Percentiles rank a stretch among this genome's conserved stretches.
Evolutionary conservation across 371 early-diverging fungal species (phyloP).

Genomic region (Phascolomyces articulosus): DNA sequence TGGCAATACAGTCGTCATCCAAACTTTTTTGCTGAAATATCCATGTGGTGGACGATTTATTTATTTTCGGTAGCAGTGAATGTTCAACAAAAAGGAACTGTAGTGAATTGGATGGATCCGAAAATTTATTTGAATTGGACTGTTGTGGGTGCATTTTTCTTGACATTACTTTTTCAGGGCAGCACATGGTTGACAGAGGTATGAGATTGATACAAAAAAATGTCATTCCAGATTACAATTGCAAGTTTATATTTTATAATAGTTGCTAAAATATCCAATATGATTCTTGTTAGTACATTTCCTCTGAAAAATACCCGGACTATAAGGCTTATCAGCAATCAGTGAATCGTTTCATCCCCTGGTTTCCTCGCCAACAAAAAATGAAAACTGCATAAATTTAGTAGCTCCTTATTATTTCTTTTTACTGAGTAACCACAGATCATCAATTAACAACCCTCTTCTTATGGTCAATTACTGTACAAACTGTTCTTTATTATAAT

Average conservation of each 20-base stretch:
- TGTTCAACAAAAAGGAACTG: constrained; percentile 6
- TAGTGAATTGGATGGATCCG: background rate
- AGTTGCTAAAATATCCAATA: too few species aligned
- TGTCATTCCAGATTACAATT: too few species aligned
- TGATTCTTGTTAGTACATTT: constrained; percentile 43
- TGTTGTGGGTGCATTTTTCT: constrained; percentile 53
- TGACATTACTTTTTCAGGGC: constrained; percentile 74
- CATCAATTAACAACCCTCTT: too few species aligned
- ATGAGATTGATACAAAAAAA: too few species aligned
- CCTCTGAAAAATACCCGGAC: constrained; percentile 69
- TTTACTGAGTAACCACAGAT: background rate
- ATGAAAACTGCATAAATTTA: background rate
- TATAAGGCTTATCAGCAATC: constrained; percentile 70
- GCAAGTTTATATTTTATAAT: too few species aligned
- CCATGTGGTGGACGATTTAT: constrained; percentile 68
- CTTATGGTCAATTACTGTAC: too few species aligned
- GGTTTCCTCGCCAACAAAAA: constrained; percentile 28
- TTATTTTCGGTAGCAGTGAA: constrained; percentile 62
- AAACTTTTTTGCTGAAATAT: constrained; percentile 81
- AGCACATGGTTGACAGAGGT: constrained; percentile 81
- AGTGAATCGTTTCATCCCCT: constrained; percentile 68
- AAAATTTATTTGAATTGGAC: constrained; percentile 58
- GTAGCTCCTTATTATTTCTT: background rate
- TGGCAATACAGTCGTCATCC: constrained; percentile 82
- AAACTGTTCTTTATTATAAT: too few species aligned